phyloP scores from a whole-genome alignment of 2,329 filamentous ascomycete genomes.

The Sclerotinia sclerotiorum region DNA sequence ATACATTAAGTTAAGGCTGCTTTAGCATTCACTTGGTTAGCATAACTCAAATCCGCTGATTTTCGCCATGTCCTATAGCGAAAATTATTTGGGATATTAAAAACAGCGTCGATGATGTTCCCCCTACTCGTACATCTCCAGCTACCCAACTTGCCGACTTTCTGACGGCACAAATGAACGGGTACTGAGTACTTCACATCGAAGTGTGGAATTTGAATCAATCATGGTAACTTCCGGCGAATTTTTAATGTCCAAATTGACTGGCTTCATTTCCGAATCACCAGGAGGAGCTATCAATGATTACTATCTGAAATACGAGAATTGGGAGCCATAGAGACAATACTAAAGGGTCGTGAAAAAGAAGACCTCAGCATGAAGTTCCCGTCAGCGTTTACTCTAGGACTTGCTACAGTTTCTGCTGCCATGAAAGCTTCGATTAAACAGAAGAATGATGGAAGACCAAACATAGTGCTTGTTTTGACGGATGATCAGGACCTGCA shows the following conservation, averaged over 20 bases:
- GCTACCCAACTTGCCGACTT: neutral
- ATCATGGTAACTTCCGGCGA: neutral
- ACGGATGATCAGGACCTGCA: constrained; percentile 66
- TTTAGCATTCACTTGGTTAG: neutral
- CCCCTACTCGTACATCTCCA: neutral
- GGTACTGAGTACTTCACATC: neutral
- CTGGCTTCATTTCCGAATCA: neutral
- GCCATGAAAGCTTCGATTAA: constrained; percentile 26
- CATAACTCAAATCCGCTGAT: neutral
- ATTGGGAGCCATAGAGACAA: neutral
- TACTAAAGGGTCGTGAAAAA: neutral
- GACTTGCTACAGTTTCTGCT: constrained; percentile 23
- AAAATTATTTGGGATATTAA: neutral
- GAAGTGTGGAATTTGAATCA: constrained; percentile 6
- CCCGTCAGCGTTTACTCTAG: constrained; percentile 15
- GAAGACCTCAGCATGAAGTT: constrained; percentile 10
- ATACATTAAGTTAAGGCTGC: constrained; percentile 16
- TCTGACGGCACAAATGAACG: neutral
- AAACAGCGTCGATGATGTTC: neutral
- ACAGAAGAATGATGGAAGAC: constrained; percentile 33
- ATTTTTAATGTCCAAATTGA: neutral
- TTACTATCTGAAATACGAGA: neutral
- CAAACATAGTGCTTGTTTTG: constrained; percentile 62
- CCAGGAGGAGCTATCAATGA: neutral
- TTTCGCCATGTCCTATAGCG: neutral